A percentile compares a stretch with the other conserved stretches of the same genome.
Conservation (phyloP, 257 asterid species). For the Solanum virginianum region DNA sequence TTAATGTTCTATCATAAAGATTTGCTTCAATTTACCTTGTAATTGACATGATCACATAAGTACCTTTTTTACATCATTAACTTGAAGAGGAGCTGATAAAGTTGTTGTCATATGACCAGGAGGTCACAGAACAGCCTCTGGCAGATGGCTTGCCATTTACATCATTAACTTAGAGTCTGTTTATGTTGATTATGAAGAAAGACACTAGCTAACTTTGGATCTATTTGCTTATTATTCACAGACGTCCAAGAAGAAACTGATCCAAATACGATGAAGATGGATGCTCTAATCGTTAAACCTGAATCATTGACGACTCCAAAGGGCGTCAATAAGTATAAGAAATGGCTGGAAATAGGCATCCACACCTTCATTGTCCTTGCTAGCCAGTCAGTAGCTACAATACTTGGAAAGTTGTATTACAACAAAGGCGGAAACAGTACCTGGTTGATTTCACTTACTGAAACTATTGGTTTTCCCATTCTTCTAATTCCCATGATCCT, state of each 20-base stretch:
- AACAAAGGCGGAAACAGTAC: slow-evolving; percentile 26
- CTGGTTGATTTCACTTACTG: slow-evolving; percentile 20
- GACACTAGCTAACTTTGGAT: not conserved
- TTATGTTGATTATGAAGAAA: not conserved
- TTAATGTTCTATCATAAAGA: no score
- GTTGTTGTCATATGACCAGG: no score
- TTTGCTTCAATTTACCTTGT: no score
- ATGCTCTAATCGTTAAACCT: not conserved
- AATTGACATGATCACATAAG: no score
- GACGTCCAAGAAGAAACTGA: not conserved
- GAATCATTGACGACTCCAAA: not conserved
- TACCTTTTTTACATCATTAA: no score
- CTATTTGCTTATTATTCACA: not conserved
- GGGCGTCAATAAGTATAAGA: not conserved
- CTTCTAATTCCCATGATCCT: slow-evolving; percentile 9
- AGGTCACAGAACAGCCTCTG: no score
- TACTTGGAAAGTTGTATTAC: slow-evolving; percentile 27
- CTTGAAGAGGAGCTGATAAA: no score
- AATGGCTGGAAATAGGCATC: slow-evolving; percentile 14
- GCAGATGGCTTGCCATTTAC: no score
- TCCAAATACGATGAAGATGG: not conserved
- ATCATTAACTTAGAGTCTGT: not conserved
- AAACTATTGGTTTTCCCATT: slow-evolving; percentile 25
- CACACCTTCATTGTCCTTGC: slow-evolving; percentile 12
- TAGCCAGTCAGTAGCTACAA: slow-evolving; percentile 24